Base-by-base conservation (phyloP, 192 early-diverging fungal species). In the Coemansia umbellata region DNA sequence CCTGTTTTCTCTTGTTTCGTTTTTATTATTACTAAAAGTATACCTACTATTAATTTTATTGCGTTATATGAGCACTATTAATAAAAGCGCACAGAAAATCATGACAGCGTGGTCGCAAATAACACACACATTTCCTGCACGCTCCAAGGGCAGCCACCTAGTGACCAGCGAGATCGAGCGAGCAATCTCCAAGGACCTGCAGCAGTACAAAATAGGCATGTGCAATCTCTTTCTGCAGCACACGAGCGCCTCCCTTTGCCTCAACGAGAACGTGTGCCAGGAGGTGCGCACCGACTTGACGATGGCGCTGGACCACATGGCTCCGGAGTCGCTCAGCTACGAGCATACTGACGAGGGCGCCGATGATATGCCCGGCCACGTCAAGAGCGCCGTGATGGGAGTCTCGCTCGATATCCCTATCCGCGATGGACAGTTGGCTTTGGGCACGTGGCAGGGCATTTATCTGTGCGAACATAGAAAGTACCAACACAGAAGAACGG, bases 321-420 rank as follows among this genome's bases (percentile, higher is more conserved):
- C 83, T 1, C 91, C 94, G 5, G 94, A 93, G 48, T 78, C 77
- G 14, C 73, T 82, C 9, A 80, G 81, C 3, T 95, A 94, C 61
- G 68, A 78, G 31, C 94, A 96, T 61, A 85, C 88, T 2, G 84
- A 85, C 41, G 91, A 92, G 61, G 93, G 93, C 5, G 74, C 91
- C 0, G 92, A 93, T 53, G 92, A 94, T 58, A 92, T 93, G 90
- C 89, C 92, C 26, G 92, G 86, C 0, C 94, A 96, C 71, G 74
- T 95, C 22, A 96, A 96, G 69, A 78, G 80, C 45, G 84, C 85
- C 4, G 61, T 95, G 11, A 63, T 96, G 36, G 94, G 94, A 8
- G 86, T 84, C 0, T 90, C 86, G 3, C 76, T 96, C 15, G 87
- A 87, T 52, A 91, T 96, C 33, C 94, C 94, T 4, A 88, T 96